Evolutionary conservation across 192 early-diverging fungal genomes (phyloP).

Genomic region (Dispira simplex): DNA sequence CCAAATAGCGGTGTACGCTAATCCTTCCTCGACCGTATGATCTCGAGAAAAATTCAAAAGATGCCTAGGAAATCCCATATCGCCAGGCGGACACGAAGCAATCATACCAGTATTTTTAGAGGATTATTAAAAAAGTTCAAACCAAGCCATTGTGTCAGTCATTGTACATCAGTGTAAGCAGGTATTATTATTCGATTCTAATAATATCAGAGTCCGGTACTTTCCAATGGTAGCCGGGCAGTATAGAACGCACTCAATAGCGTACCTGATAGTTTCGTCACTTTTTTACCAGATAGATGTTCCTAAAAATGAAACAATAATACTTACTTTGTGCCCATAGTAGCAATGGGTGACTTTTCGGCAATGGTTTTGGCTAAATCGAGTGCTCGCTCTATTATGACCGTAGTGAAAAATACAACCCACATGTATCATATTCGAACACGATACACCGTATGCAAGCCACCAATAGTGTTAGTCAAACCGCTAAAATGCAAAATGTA

Average conservation of each 20-base stretch:
- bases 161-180: too few species aligned
- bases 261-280: too few species aligned
- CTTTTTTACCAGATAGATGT: too few species aligned
- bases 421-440: background rate
- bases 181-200: too few species aligned
- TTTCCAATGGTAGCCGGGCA: too few species aligned
- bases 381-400: conserved; percentile 24
- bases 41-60: conserved; percentile 84
- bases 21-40: conserved; percentile 76
- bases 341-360: conserved; percentile 76
- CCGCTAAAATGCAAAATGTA: background rate
- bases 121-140: too few species aligned
- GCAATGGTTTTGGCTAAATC: conserved; percentile 62
- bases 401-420: too few species aligned
- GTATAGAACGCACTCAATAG: too few species aligned
- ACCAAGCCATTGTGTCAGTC: too few species aligned
- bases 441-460: background rate
- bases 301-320: too few species aligned
- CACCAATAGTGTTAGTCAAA: background rate
- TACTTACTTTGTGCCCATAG: conserved; percentile 66
- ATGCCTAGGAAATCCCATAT: conserved; percentile 23
- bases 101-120: too few species aligned
- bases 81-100: background rate
- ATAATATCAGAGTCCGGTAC: too few species aligned
- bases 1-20: conserved; percentile 81